phyloP scores from a whole-genome alignment of 108 stramenopile genomes.

The Seminavis robusta region DNA sequence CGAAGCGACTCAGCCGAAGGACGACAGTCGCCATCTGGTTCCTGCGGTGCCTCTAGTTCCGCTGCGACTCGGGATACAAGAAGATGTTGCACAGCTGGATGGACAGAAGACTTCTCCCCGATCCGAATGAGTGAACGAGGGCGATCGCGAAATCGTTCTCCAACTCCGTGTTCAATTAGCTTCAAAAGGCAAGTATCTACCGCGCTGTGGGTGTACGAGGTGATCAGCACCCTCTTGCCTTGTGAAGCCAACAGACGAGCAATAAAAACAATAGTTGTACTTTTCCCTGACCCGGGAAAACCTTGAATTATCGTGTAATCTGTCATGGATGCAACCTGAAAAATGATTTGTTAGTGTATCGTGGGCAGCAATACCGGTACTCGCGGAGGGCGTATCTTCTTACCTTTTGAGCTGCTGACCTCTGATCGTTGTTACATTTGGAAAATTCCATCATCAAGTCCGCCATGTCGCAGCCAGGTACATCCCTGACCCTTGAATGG shows the following conservation, averaged over 20 bases:
- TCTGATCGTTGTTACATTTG: constrained; percentile 73
- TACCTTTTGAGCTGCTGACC: constrained; percentile 61
- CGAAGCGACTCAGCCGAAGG: constrained; percentile 43
- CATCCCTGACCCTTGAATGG: constrained; percentile 8
- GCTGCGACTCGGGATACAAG: constrained; percentile 50
- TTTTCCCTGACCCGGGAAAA: constrained; percentile 87
- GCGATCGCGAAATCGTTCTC: constrained; percentile 2
- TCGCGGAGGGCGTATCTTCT: background rate
- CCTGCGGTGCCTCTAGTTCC: background rate
- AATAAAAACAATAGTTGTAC: constrained; percentile 80
- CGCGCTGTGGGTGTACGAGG: constrained; percentile 94
- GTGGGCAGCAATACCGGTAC: background rate
- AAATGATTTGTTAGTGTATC: background rate
- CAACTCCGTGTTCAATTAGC: constrained; percentile 72
- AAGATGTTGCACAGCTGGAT: constrained; percentile 44
- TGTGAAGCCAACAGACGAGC: constrained; percentile 79
- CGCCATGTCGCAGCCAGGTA: constrained; percentile 56
- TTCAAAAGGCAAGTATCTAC: constrained; percentile 94
- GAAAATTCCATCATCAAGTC: constrained; percentile 50
- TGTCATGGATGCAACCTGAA: constrained; percentile 51
- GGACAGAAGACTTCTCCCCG: constrained; percentile 55
- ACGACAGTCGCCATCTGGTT: constrained; percentile 5
- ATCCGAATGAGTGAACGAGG: constrained; percentile 46
- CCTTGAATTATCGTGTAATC: constrained; percentile 85
- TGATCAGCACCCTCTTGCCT: constrained; percentile 90